Base-by-base conservation (phyloP, 139 green algal species). In the Closterium sp. region DNA sequence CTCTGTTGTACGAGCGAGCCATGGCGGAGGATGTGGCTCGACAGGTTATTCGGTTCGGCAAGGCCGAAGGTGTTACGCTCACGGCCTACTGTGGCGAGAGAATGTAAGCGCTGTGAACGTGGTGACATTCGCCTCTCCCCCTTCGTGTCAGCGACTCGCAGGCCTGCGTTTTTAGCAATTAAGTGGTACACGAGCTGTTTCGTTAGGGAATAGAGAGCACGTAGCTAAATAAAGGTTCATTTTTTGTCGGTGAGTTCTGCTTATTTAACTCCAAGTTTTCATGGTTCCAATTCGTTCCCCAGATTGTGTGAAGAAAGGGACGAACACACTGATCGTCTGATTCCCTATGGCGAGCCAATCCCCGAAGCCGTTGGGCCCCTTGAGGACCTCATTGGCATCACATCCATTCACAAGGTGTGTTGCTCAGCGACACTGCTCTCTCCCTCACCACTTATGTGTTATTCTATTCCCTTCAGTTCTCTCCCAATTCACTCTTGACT, bases 261-360 rank as follows among this genome's bases (percentile, higher is more conserved):
- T 86, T 70, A 70, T 21, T 89, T 31, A 22, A 89, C 21, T 89
- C 86, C 24, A n/a, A n/a, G n/a, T n/a, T n/a, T n/a, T n/a, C 85
- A 31, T 10, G n/a, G 10, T 42, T 21, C 21, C 87, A 9, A 24
- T 89, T 28, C 1, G 70, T 91, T 22, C n/a, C 4, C 22, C 86
- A 93, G 90, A 31, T 31, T 93, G 27, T 93, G 90, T 31, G 85
- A 90, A n/a, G 62, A 70, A 17, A 90, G 28, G 21, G 32, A 93
- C 31, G 29, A 85, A 28, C 90, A 93, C 86, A 93, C 90, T 30
- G 90, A 93, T 21, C 27, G 90, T 22, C 3, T 93, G 31, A 90
- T 93, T 31, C 85, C 85, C 28, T 93, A 93, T 93, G 90, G 90
- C 22, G 90, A 93, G 50, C 90, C 90, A 13, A 73, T 91, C 3